phyloP scores from a whole-genome alignment of 2,329 filamentous ascomycete genomes.

The Colletotrichum sp. region DNA sequence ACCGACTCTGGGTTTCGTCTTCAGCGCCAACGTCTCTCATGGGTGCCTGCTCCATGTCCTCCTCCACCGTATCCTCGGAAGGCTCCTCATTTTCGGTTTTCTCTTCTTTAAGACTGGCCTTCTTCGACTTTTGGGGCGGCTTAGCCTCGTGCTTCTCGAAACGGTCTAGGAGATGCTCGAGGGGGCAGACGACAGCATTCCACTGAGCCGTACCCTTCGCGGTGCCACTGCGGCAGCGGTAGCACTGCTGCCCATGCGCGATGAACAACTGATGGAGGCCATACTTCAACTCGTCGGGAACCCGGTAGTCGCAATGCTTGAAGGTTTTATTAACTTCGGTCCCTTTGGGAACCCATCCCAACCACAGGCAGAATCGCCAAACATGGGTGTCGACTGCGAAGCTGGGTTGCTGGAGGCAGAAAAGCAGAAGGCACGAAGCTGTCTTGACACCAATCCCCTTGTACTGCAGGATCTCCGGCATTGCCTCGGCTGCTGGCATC shows the following conservation, averaged over 20 bases:
- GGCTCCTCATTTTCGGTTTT: neutral
- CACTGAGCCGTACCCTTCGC: slow-evolving; percentile 64
- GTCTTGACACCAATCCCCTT: slow-evolving; percentile 63
- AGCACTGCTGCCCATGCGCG: slow-evolving; percentile 54
- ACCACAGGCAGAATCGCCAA: slow-evolving; percentile 53
- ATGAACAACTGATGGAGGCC: slow-evolving; percentile 60
- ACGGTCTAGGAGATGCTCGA: slow-evolving; percentile 43
- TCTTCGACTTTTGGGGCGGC: slow-evolving; percentile 15
- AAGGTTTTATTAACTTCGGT: slow-evolving; percentile 50
- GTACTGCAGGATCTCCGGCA: slow-evolving; percentile 53
- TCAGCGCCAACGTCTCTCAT: neutral
- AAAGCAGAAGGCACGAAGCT: slow-evolving; percentile 59
- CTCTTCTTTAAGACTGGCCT: slow-evolving; percentile 3
- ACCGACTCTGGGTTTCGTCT: neutral
- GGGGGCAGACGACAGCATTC: slow-evolving; percentile 53
- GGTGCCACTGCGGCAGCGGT: slow-evolving; percentile 53
- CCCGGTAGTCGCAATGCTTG: slow-evolving; percentile 54
- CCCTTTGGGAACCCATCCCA: slow-evolving; percentile 59
- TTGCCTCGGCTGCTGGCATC: slow-evolving; percentile 49
- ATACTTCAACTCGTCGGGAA: slow-evolving; percentile 60
- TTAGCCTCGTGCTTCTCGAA: slow-evolving; percentile 20
- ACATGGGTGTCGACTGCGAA: slow-evolving; percentile 66
- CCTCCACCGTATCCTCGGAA: neutral
- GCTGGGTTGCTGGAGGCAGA: slow-evolving; percentile 55
- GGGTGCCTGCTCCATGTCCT: neutral